Base-by-base conservation (phyloP, 208 protist species). In the Crithidia mellificae region DNA sequence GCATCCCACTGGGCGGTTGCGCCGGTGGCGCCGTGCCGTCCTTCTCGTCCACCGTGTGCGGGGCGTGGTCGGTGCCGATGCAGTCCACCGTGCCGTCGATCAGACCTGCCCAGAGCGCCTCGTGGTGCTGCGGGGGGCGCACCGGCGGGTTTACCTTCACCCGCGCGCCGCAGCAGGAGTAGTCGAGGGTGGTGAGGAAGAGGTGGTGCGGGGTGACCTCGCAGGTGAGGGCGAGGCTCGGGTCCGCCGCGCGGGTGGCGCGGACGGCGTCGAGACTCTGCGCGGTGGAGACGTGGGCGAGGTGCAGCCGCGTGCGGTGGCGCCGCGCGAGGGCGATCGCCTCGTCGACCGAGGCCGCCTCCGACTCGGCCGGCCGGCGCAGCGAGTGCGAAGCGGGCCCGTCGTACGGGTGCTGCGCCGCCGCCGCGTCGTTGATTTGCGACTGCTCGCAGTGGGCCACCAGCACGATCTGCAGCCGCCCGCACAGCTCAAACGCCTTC, bases 1-100 rank as follows among this genome's bases (percentile, higher is more conserved):
- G 96, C 88, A 97, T 95, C 30, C 96, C 96, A 44, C 95, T 96
- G 39, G 94, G 93, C 32, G 93, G 88, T 70, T 79, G 63, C 29
- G 47, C 59, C 14, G 22, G 43, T 24, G 58, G 53, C 7, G 63
- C 53, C 25, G 15, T 55, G 43, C 75, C 62, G 44, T 78, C 72
- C 82, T 98, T 98, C 72, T 98, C 95, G 20, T 63, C 75, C 6
- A 87, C 47, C 6, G 90, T 93, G 78, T 98, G 96, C 44, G 96
- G 96, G 5, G 96, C 96, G 80, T 98, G 96, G 72, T 98, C 95
- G 29, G 95, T 98, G 57, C 81, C 92, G 56, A 98, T 83, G 84
- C 91, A 96, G 72, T 98, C 96, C 17, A 98, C 80, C 12, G 83
- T 89, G 38, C 95, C 93, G 44, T 92, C 87, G 6, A 93, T 66